These are phyloP conservation scores for Trifolium subterraneum DNA, from an alignment of 306 rosid genomes.

Conservation along the genomic window DNA sequence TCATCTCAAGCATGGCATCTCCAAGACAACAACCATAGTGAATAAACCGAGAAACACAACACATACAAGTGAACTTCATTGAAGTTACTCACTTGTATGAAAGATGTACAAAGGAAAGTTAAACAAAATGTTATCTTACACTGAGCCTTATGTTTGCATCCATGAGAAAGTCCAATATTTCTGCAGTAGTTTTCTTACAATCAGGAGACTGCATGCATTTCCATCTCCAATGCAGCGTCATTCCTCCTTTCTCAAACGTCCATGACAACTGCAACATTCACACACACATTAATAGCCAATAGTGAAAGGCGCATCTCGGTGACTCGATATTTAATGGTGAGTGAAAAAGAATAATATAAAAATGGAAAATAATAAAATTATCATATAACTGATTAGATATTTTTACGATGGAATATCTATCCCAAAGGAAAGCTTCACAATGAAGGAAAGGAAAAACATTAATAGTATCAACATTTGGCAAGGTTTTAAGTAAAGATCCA, in stretches of 20 bases:
- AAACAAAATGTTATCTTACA: slow-evolving; percentile 63
- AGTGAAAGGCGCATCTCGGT: background rate
- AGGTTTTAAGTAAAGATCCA: background rate
- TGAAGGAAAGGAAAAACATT: background rate
- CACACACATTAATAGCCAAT: background rate
- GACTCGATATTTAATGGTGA: background rate
- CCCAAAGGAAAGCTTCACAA: background rate
- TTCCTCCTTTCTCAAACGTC: slow-evolving; percentile 90
- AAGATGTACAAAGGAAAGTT: slow-evolving; percentile 7
- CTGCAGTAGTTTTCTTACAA: slow-evolving; percentile 65
- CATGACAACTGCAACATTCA: slow-evolving; percentile 69
- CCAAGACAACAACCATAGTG: slow-evolving; percentile 6
- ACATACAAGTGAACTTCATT: background rate
- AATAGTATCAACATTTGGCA: background rate
- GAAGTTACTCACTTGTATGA: background rate
- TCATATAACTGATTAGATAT: background rate
- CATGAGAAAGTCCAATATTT: slow-evolving; percentile 83
- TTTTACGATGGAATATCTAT: too few relatives aligned
- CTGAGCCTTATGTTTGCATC: slow-evolving; percentile 80
- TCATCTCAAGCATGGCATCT: slow-evolving; percentile 31
- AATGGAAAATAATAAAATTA: background rate
- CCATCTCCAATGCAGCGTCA: slow-evolving; percentile 89
- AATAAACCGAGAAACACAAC: background rate
- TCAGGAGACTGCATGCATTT: slow-evolving; percentile 68
- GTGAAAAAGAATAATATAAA: background rate